Conservation (phyloP, 148 eudicot genomes). For the Rhododendron vialii region DNA sequence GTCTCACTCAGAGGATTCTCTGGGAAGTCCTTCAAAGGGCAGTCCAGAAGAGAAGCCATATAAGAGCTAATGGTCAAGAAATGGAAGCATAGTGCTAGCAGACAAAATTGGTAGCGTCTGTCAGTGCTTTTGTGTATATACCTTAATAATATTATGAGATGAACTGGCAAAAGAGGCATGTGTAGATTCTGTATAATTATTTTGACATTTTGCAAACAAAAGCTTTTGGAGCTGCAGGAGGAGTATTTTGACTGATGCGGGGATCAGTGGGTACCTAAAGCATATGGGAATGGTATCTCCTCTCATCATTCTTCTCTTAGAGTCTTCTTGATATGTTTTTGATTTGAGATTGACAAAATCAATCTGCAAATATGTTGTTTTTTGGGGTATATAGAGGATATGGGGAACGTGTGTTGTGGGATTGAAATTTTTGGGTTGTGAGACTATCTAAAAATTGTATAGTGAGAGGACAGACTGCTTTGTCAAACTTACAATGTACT, state of each 20-base stretch:
- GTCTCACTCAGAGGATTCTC: conserved; percentile 28
- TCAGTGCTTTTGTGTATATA: conserved; percentile 31
- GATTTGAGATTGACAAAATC: not conserved
- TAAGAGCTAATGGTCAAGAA: conserved; percentile 26
- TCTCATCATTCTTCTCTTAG: not conserved
- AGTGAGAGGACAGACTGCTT: not conserved
- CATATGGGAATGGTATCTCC: conserved; percentile 6
- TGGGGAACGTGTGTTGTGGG: not conserved
- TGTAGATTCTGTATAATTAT: conserved; percentile 28
- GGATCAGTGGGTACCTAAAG: not conserved
- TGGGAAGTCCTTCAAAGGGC: conserved; percentile 26
- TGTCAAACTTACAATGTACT: not conserved
- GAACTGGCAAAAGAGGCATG: conserved; percentile 13
- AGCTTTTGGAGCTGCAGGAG: conserved; percentile 14
- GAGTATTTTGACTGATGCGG: conserved; percentile 10
- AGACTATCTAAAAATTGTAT: conserved; percentile 5
- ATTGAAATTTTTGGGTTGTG: not conserved
- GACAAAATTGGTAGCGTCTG: conserved; percentile 18
- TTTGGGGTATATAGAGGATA: conserved; percentile 2
- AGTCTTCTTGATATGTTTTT: conserved; percentile 5
- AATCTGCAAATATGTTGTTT: conserved; percentile 8
- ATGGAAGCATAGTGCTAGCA: conserved; percentile 16
- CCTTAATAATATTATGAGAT: conserved; percentile 34
- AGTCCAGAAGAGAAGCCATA: conserved; percentile 36
- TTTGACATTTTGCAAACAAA: conserved; percentile 17